phyloP scores from a whole-genome alignment of 257 asterid genomes.

The Asclepias syriaca region DNA sequence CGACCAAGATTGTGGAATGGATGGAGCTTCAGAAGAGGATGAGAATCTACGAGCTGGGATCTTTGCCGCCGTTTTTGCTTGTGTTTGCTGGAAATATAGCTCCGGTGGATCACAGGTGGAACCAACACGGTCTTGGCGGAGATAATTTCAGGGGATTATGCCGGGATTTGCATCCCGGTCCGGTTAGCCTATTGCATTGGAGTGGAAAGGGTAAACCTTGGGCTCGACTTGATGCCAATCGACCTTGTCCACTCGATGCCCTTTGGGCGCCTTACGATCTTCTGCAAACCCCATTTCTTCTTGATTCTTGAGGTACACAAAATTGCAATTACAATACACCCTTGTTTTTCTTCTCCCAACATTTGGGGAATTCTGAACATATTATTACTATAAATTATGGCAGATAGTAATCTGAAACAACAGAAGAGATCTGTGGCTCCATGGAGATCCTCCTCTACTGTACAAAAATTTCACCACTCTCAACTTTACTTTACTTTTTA shows the following conservation, averaged over 20 bases:
- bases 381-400: background rate
- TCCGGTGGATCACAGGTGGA: conserved; percentile 94
- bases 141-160: conserved; percentile 83
- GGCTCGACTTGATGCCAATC: conserved; percentile 64
- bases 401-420: conserved; percentile 13
- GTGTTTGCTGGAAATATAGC: conserved; percentile 87
- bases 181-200: conserved; percentile 92
- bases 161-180: conserved; percentile 84
- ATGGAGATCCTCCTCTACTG: conserved; percentile 58
- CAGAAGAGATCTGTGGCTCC: conserved; percentile 42
- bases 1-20: conserved; percentile 77
- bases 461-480: background rate
- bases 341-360: background rate
- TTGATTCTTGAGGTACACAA: conserved; percentile 56
- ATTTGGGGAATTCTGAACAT: background rate
- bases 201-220: conserved; percentile 97
- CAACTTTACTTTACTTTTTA: background rate
- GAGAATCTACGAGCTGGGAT: conserved; percentile 87
- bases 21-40: conserved; percentile 96
- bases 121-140: conserved; percentile 96
- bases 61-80: conserved; percentile 80
- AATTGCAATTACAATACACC: background rate
- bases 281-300: conserved; percentile 37
- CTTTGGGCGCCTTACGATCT: conserved; percentile 97
- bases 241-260: conserved; percentile 82